These are phyloP conservation scores for Lipomyces orientalis DNA, from an alignment of 805 yeast species.

Conservation along the genomic window DNA sequence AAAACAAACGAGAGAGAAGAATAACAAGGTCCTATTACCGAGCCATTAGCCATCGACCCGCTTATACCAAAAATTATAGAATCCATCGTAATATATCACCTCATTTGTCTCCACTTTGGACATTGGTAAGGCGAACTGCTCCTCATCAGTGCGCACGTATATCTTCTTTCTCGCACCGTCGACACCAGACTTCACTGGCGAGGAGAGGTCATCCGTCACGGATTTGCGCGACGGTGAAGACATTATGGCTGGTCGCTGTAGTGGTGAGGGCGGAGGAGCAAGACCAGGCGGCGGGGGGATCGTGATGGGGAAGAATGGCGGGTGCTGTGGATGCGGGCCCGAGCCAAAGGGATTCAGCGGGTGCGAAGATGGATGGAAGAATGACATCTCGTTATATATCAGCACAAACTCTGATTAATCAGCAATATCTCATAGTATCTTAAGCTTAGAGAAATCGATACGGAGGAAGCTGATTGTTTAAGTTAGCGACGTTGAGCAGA, in stretches of 20 bases:
- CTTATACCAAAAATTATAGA: not conserved
- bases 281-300: slow-evolving; percentile 9
- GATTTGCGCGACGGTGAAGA: slow-evolving; percentile 1
- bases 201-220: not conserved
- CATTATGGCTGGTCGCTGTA: not conserved
- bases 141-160: slow-evolving; percentile 33
- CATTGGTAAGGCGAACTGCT: slow-evolving; percentile 32
- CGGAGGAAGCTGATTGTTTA: not conserved
- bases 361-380: slow-evolving; percentile 32
- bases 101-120: slow-evolving; percentile 33
- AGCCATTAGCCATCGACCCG: not conserved
- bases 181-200: not conserved
- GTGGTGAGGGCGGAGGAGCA: slow-evolving; percentile 3
- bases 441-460: not conserved
- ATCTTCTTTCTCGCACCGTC: slow-evolving; percentile 23
- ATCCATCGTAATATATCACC: slow-evolving; percentile 11
- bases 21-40: slow-evolving; percentile 22
- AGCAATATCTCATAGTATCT: not conserved
- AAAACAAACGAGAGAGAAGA: slow-evolving; percentile 24
- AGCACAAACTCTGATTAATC: not conserved
- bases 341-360: slow-evolving; percentile 33
- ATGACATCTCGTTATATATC: slow-evolving; percentile 20
- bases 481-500: not conserved
- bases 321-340: slow-evolving; percentile 12
- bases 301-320: slow-evolving; percentile 2